Percentiles rank a stretch among this genome's conserved stretches.
phyloP scores from a whole-genome alignment of 2,329 filamentous ascomycete species.

The Talaromyces sp. region DNA sequence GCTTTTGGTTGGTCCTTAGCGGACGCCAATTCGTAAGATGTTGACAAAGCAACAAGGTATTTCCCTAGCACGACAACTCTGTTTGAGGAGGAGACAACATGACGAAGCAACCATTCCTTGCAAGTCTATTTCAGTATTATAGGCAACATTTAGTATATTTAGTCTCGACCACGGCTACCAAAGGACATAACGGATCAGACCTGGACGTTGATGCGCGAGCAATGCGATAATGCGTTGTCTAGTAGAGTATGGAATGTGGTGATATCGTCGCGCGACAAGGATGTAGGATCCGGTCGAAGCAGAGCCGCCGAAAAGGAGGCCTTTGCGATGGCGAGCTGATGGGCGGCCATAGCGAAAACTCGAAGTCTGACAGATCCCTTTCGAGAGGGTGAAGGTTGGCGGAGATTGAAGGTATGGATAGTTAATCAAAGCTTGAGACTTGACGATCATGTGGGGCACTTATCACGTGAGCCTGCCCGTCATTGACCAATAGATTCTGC shows the following conservation, averaged over 20 bases:
- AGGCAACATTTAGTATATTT: slow-evolving; percentile 36
- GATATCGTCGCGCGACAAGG: slow-evolving; percentile 66
- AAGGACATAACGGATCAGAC: slow-evolving; percentile 58
- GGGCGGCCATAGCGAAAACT: slow-evolving; percentile 58
- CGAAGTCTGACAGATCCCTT: background rate
- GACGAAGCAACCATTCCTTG: slow-evolving; percentile 77
- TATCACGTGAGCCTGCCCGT: background rate
- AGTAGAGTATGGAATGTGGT: slow-evolving; percentile 65
- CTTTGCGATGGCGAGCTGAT: slow-evolving; percentile 72
- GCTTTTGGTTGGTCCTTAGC: slow-evolving; percentile 22
- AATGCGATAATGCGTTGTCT: slow-evolving; percentile 62
- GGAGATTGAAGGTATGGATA: background rate
- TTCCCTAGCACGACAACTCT: slow-evolving; percentile 68
- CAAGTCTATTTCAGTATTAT: slow-evolving; percentile 61
- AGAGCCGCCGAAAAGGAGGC: slow-evolving; percentile 71
- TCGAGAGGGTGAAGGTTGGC: background rate
- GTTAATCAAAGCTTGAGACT: background rate
- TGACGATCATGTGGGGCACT: background rate
- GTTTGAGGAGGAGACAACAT: slow-evolving; percentile 64
- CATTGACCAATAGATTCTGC: background rate
- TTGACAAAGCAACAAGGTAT: slow-evolving; percentile 67
- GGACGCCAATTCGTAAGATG: slow-evolving; percentile 48
- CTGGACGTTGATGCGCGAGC: slow-evolving; percentile 80
- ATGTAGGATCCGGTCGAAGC: slow-evolving; percentile 68
- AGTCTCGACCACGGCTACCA: slow-evolving; percentile 22